Conservation (phyloP, 495 filamentous ascomycete genomes). For the Cladorrhinum samala region DNA sequence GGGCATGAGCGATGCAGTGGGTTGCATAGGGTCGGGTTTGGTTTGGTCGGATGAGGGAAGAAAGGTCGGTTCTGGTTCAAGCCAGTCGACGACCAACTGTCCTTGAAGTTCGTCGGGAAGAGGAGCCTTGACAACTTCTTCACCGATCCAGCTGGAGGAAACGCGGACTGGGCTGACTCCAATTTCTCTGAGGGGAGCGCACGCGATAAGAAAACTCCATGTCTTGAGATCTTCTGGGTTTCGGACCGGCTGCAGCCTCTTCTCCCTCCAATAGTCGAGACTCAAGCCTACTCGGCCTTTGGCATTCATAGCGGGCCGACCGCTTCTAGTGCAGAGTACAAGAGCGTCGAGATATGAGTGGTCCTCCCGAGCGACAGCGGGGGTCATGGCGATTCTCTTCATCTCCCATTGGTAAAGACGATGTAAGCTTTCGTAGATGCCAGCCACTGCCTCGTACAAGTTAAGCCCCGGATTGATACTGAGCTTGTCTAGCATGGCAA, state of each 20-base stretch:
- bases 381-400: slow-evolving; percentile 51
- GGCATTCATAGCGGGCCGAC: slow-evolving; percentile 72
- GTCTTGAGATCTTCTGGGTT: slow-evolving; percentile 30
- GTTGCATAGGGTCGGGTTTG: slow-evolving; percentile 26
- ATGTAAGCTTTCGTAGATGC: slow-evolving; percentile 61
- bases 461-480: slow-evolving; percentile 67
- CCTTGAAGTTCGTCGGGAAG: slow-evolving; percentile 33
- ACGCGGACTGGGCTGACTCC: slow-evolving; percentile 55
- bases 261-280: slow-evolving; percentile 81
- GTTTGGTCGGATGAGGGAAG: slow-evolving; percentile 33
- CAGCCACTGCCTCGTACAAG: slow-evolving; percentile 82
- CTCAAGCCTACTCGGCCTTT: slow-evolving; percentile 65
- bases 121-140: slow-evolving; percentile 47
- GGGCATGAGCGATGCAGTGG: slow-evolving; percentile 19
- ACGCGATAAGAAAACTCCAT: slow-evolving; percentile 61
- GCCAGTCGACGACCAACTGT: slow-evolving; percentile 56
- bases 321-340: slow-evolving; percentile 62
- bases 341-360: slow-evolving; percentile 47
- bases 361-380: slow-evolving; percentile 37
- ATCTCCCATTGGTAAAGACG: slow-evolving; percentile 62
- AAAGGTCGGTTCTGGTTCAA: slow-evolving; percentile 48
- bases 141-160: slow-evolving; percentile 61
- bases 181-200: slow-evolving; percentile 43
- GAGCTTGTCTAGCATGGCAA: slow-evolving; percentile 73
- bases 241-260: slow-evolving; percentile 41